Evolutionary conservation across 1,284 basidiomycete species (phyloP), one percentile per base, ranked within the genome.

Genomic region (Xanthoconium separans): DNA sequence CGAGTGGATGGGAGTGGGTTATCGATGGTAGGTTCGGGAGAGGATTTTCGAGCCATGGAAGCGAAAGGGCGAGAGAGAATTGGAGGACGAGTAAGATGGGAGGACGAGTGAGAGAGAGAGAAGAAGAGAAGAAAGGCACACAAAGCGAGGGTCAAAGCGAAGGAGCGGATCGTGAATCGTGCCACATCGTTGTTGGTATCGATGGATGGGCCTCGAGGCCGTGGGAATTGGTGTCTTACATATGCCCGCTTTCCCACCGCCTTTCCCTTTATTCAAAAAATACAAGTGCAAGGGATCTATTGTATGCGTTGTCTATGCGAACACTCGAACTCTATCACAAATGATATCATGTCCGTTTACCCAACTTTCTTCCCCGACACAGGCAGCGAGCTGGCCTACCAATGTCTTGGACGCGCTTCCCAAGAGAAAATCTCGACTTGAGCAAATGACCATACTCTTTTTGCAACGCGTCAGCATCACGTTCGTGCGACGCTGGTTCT

Each of bases 391-490:
- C 56, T 68, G 68, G 6, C 81, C 82, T 13, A 81, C 73, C 15
- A 85, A 68, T 5, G 80, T 76, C 10, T 64, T 15, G 4, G 69
- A 61, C 31, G 74, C 80, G 44, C 54, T 55, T n/a, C 64, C 53
- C 12, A 39, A 62, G 1, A 85, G 60, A 60, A 85, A 86, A 7
- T 63, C 58, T 44, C 74, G 71, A 52, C 68, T 80, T 6, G 80
- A 75, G 52, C 76, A 76, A 58, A 87, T 76, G 51, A 75, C 70
- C 81, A 87, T 82, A 42, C 75, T 73, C 40, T 65, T 61, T 66
- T 81, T 82, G 69, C 81, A 85, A 13, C 84, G 75, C 1, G 80
- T 81, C 43, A 89, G 70, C 84, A 89, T 86, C 39, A 89, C 86
- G 66, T 89, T 89, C 15, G 79, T 78, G 2, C 86, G 77, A 5